Conservation (phyloP, 208 protist genomes). For the Vickermania ingenoplastis region DNA sequence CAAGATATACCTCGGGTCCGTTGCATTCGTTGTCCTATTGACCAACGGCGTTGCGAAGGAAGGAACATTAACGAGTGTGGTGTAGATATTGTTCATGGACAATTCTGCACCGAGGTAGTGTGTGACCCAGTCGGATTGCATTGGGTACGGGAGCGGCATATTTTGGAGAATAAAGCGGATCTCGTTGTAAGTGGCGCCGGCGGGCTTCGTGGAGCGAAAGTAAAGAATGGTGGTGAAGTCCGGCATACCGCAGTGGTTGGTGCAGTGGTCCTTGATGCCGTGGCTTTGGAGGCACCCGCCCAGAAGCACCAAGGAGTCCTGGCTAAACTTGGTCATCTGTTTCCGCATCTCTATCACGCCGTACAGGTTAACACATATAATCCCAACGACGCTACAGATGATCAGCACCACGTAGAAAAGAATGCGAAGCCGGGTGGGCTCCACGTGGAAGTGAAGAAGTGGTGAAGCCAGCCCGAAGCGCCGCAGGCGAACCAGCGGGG, state of each 20-base stretch:
- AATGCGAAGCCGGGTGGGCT: neutral
- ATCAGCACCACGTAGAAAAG: neutral
- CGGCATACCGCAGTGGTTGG: neutral
- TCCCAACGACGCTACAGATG: neutral
- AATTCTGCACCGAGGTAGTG: constrained; percentile 1
- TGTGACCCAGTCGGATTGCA: neutral
- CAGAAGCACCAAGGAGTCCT: neutral
- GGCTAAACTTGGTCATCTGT: neutral
- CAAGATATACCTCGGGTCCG: neutral
- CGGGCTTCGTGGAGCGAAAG: neutral
- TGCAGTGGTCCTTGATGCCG: neutral
- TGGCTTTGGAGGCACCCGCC: neutral
- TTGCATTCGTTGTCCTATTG: neutral
- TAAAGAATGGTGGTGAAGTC: neutral
- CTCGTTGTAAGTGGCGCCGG: neutral
- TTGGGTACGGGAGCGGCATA: neutral
- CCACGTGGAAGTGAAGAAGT: neutral
- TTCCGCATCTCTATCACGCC: neutral
- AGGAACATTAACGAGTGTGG: neutral
- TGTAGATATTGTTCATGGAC: neutral
- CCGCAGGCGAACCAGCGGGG: neutral
- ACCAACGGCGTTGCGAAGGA: neutral
- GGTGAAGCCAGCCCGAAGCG: neutral
- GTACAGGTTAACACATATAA: neutral
- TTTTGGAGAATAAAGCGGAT: neutral